phyloP scores from a whole-genome alignment of 192 early-diverging fungal genomes.

The Entophlyctis luteolus region DNA sequence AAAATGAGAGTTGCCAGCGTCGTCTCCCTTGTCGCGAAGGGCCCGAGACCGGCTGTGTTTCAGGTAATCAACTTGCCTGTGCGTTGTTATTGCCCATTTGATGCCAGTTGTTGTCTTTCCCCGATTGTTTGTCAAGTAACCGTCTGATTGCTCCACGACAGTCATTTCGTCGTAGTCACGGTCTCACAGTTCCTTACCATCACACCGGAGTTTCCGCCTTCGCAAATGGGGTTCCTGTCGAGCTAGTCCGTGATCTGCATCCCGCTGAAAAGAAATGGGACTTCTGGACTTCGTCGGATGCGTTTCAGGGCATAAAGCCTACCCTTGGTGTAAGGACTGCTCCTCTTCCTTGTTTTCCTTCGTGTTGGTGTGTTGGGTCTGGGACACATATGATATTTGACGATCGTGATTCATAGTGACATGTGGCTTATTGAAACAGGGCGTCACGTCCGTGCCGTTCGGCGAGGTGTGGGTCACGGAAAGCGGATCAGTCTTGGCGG shows the following conservation, averaged over 20 bases:
- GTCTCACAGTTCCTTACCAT: conserved; percentile 47
- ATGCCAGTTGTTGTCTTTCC: too few species aligned
- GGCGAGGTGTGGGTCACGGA: conserved; percentile 51
- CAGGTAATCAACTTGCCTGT: too few species aligned
- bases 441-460: conserved; percentile 40
- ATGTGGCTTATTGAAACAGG: conserved; percentile 27
- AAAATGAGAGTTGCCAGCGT: too few species aligned
- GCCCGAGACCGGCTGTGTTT: too few species aligned
- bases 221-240: conserved; percentile 47
- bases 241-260: conserved; percentile 46
- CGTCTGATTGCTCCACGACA: too few species aligned
- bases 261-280: conserved; percentile 52
- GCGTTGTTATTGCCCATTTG: too few species aligned
- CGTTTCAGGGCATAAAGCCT: conserved; percentile 41
- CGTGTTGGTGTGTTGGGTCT: neutral
- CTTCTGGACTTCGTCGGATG: conserved; percentile 54
- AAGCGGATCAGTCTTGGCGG: conserved; percentile 35
- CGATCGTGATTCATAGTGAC: neutral
- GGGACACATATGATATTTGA: neutral
- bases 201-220: conserved; percentile 43
- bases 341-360: neutral
- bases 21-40: too few species aligned
- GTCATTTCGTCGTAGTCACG: conserved; percentile 34
- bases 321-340: conserved; percentile 29
- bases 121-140: too few species aligned